Conservation (phyloP, 192 early-diverging fungal genomes). For the Coemansia sp. region DNA sequence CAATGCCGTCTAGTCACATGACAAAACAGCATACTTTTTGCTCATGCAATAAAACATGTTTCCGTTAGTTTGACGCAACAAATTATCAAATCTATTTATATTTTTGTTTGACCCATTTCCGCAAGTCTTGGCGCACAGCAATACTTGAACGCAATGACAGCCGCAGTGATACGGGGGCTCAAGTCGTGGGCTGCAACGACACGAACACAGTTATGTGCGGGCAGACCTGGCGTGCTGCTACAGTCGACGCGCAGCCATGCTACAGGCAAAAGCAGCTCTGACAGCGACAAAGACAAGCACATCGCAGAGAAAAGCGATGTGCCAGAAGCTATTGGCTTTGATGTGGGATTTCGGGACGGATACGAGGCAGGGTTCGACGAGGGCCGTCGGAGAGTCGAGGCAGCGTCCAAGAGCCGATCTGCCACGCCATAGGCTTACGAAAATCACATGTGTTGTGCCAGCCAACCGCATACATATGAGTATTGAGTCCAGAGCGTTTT, state of each 20-base stretch:
- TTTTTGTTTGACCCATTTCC: neutral
- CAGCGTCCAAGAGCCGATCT: constrained; percentile 2
- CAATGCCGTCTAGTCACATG: neutral
- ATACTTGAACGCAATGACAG: neutral
- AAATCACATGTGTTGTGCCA: neutral
- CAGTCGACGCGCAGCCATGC: neutral
- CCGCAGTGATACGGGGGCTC: neutral
- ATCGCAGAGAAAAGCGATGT: neutral
- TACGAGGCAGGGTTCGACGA: constrained; percentile 43
- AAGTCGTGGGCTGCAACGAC: neutral
- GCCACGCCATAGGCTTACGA: neutral
- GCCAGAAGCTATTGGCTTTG: constrained; percentile 27
- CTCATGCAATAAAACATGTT: neutral
- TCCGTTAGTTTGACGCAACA: neutral
- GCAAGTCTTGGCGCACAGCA: constrained; percentile 13
- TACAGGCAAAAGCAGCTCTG: neutral
- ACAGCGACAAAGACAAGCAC: neutral
- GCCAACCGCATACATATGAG: neutral
- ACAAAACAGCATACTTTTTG: constrained; percentile 3
- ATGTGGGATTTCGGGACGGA: constrained; percentile 50
- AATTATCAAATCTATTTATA: neutral
- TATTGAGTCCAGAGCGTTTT: neutral
- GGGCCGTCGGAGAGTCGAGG: constrained; percentile 11
- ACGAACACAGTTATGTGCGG: neutral
- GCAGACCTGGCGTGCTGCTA: neutral